phyloP scores from a whole-genome alignment of 208 protist species.

The Eutreptiella sp. region DNA sequence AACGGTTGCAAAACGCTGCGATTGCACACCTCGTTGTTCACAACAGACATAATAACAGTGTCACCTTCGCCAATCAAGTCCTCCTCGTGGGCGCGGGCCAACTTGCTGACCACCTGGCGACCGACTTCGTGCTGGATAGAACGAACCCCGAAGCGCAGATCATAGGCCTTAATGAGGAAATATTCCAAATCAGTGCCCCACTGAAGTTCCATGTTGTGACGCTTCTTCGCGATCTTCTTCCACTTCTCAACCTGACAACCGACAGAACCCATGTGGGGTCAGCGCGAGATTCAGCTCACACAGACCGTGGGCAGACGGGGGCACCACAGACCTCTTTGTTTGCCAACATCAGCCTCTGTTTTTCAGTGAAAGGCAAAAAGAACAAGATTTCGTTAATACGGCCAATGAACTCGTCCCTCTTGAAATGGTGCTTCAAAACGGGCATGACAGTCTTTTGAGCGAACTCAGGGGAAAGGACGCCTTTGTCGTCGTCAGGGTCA shows the following conservation, averaged over 20 bases:
- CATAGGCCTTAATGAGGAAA: slow-evolving; percentile 24
- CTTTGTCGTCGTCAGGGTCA: neutral
- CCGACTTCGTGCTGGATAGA: slow-evolving; percentile 36
- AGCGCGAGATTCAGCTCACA: no score
- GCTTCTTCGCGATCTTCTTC: neutral
- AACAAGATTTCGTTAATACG: slow-evolving; percentile 41
- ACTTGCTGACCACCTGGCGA: slow-evolving; percentile 16
- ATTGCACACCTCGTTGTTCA: no score
- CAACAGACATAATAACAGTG: no score
- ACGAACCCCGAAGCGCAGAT: slow-evolving; percentile 38
- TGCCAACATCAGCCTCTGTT: slow-evolving; percentile 23
- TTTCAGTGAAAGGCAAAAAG: slow-evolving; percentile 40
- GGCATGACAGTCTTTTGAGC: slow-evolving; percentile 19
- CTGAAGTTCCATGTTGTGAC: slow-evolving; percentile 30
- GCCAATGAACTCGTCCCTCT: slow-evolving; percentile 36
- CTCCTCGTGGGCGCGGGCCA: slow-evolving; percentile 24
- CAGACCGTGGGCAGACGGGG: no score
- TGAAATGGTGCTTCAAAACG: slow-evolving; percentile 32
- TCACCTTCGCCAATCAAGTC: neutral
- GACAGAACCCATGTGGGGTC: no score
- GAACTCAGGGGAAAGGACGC: no score
- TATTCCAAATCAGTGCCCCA: slow-evolving; percentile 13
- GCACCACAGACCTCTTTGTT: slow-evolving; percentile 21
- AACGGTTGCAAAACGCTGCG: no score
- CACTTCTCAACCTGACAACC: slow-evolving; percentile 18